Evolutionary conservation across 306 rosid species (phyloP).

Genomic region (Prunus mira): DNA sequence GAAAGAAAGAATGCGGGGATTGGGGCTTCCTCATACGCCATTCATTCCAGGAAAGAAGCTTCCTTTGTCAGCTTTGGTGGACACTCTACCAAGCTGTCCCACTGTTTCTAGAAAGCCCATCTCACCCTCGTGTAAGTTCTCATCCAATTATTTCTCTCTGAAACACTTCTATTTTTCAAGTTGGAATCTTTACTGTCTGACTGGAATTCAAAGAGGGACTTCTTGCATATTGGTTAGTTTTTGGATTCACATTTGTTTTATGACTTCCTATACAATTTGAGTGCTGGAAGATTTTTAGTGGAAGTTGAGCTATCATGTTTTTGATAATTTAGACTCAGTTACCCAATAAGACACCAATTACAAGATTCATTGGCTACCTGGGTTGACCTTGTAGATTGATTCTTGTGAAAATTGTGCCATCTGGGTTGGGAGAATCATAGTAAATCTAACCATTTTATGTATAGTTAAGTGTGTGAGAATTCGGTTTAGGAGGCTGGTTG

Average conservation of each 20-base stretch:
- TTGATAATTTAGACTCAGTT: background rate
- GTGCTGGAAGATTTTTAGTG: background rate
- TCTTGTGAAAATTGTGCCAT: background rate
- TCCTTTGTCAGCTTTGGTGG: slow-evolving; percentile 54
- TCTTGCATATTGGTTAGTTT: slow-evolving; percentile 6
- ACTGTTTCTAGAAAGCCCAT: slow-evolving; percentile 19
- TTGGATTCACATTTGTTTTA: background rate
- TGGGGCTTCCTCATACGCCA: slow-evolving; percentile 52
- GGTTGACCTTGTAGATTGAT: background rate
- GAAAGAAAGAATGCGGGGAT: slow-evolving; percentile 52
- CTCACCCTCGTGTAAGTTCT: slow-evolving; percentile 52
- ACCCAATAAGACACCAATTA: background rate
- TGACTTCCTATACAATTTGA: background rate
- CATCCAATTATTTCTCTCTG: background rate
- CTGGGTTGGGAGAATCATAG: background rate
- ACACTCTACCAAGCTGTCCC: slow-evolving; percentile 51
- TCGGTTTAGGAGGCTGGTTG: background rate
- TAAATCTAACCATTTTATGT: background rate
- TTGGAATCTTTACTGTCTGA: background rate
- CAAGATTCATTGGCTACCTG: background rate
- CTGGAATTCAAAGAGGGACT: background rate
- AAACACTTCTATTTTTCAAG: background rate
- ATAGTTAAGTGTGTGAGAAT: background rate
- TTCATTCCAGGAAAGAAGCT: slow-evolving; percentile 62
- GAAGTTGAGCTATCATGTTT: background rate